Evolutionary conservation across 805 yeast species (phyloP), one percentile per base, ranked within the genome.

Genomic region (Starmera dryadoides): DNA sequence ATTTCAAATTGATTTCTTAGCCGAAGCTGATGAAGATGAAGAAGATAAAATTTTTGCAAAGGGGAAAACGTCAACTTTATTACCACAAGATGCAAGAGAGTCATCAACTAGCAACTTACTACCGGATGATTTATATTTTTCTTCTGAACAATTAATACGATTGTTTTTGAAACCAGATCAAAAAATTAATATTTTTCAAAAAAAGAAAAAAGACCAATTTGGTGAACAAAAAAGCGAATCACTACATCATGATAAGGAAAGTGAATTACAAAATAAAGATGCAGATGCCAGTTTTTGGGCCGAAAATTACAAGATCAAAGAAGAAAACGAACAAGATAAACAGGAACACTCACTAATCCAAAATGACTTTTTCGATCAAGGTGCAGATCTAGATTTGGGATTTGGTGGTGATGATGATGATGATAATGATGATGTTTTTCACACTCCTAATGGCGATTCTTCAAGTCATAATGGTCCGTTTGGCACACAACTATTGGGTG

Each of bases 251-350:
- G 26, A 33, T n/a, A 38, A 37, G 9, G n/a, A 36, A 8, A 34
- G 33, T 16, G 25, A 37, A 30, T 47, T 39, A 28, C 25, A 45
- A 7, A 56, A 57, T 10, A 65, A 66, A 22, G 67, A 65, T 48
- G 64, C 83, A 0, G 88, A 85, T 52, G 86, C 81, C 44, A 69
- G 75, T 26, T 82, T 70, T 50, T 86, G 89, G 82, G 91, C 93
- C 2, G 68, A 66, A 25, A 78, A 73, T 49, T 82, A 79, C 56
- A 64, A 69, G 37, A 60, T 56, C 14, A 46, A 54, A 30, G 71
- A 66, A 35, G 56, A 58, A 31, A 63, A 63, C 25, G 64, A 62
- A 31, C 56, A 57, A 29, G 63, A 60, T 38, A 64, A 56, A 14
- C 58, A 56, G 30, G 64, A 49, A 9, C 60, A 42, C 11, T 4